phyloP scores from a whole-genome alignment of 306 rosid species.

The Acacia confusa region DNA sequence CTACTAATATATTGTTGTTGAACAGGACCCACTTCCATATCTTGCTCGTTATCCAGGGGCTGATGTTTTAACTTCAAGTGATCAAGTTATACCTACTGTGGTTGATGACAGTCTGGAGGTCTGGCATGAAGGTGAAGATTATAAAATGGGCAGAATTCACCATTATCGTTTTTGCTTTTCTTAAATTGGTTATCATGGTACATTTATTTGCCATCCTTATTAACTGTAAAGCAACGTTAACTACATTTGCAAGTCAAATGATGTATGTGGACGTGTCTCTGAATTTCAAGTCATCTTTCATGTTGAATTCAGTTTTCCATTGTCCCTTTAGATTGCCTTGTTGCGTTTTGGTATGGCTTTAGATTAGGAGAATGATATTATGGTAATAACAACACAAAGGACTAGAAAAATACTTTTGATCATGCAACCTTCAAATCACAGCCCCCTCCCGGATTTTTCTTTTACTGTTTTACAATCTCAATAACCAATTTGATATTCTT shows the following conservation, averaged over 20 bases:
- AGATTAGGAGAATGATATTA: not conserved
- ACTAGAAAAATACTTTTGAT: conserved; percentile 4
- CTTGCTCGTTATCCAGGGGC: conserved; percentile 88
- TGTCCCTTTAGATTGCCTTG: conserved; percentile 17
- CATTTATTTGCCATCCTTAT: not conserved
- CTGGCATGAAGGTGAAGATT: conserved; percentile 79
- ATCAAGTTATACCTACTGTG: conserved; percentile 89
- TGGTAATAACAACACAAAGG: not conserved
- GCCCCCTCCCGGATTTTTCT: not conserved
- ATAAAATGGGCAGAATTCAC: conserved; percentile 9
- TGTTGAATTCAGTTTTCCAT: not conserved
- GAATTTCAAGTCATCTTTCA: conserved; percentile 23
- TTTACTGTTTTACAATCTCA: not conserved
- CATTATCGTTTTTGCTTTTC: not conserved
- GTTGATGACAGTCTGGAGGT: conserved; percentile 84
- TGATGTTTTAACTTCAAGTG: conserved; percentile 94
- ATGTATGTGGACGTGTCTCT: not conserved
- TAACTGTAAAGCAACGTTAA: conserved; percentile 1
- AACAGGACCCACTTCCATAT: conserved; percentile 95
- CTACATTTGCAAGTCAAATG: conserved; percentile 8
- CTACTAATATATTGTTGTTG: conserved; percentile 35
- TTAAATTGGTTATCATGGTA: not conserved
- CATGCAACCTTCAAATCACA: conserved; percentile 8
- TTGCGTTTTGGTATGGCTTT: conserved; percentile 18
- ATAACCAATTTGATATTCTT: not conserved